Evolutionary conservation across 768 basidiomycete genomes (phyloP), one percentile per base, ranked within the genome.

Genomic region (Psilocybe cubensis): DNA sequence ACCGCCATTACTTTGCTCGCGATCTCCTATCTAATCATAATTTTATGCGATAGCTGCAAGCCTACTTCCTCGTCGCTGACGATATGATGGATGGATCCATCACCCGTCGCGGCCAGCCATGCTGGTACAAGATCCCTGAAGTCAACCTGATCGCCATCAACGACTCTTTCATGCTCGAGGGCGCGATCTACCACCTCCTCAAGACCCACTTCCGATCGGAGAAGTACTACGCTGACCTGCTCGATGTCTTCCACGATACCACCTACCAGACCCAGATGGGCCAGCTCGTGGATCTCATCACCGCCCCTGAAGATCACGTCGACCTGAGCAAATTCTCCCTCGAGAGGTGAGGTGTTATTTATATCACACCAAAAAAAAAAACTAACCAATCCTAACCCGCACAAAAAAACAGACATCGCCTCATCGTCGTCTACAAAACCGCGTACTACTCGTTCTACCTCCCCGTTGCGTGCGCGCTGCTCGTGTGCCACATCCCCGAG

Each of bases 381-480:
- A 8, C 20, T 20, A 5, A 18, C 20, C 18, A 28, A 33, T 4
- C 23, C 5, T 12, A 40, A 23, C 20, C 42, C 42, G 24, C n/a
- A n/a, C n/a, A n/a, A n/a, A n/a, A n/a, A n/a, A 3, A 28, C 41
- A 96, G 94, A 70, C 94, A 98, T 70, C 83, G 85, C 58, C 83
- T 92, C 55, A 98, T 98, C 70, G 96, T 98, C 52, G 82, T 93
- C 60, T 98, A 95, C 86, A 99, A 99, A 77, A 98, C 96, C 25
- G 92, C 96, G 0, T 96, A 84, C 77, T 99, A 98, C 76, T 97
- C 94, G 27, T 98, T 98, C 84, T 97, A 98, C 78, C 92, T 99
- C 62, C 94, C 97, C 45, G 94, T 98, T 61, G 97, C 96, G 12
- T 87, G 95, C 61, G 94, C 94, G 10, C 88, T 98, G 87, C 84